Base-by-base conservation (phyloP, 768 basidiomycete genomes). In the Serpula lacrymans region DNA sequence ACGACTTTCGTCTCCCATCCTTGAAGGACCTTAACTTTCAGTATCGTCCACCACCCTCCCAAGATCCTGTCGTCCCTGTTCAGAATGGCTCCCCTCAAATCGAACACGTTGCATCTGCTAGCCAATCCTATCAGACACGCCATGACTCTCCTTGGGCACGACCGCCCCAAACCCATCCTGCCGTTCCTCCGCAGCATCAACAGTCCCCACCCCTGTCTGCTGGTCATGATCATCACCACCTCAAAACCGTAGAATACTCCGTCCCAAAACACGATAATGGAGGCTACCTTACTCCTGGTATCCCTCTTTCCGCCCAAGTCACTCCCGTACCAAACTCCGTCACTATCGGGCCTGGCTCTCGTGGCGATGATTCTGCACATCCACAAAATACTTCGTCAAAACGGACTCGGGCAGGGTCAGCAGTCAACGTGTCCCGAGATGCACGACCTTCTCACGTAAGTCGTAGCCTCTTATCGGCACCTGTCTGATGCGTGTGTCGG, bases 1-100 rank as follows among this genome's bases (percentile, higher is more conserved):
- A 62, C 43, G 65, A 71, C 42, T 61, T 78, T 51, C 80, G 81
- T 27, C 72, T 85, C 4, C 84, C 84, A 0, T 83, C 83, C 14
- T 72, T 87, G 58, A 85, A 78, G 65, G 82, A 84, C 55, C 71
- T 88, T 56, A 81, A 84, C 57, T 84, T 87, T 48, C 56, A 58
- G 41, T 76, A 73, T 39, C 56, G 52, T 37, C 48, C 68, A 17
- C 60, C 63, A 23, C 47, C 63, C 40, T 53, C 59, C 21, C 55
- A 68, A 35, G 45, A 48, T 27, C 43, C 64, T 16, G 50, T 62
- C 41, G 27, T 34, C 21, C 43, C 41, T n/a, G 29, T 46, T 3
- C 60, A 49, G 42, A 42, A 54, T 35, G 60, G 64, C 16, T 46
- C 60, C 27, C 50, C 55, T 16, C 50, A 57, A 33, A 55, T 45